Evolutionary conservation across 129 eudicot genomes (phyloP).

Genomic region (Helichrysum umbraculigerum): DNA sequence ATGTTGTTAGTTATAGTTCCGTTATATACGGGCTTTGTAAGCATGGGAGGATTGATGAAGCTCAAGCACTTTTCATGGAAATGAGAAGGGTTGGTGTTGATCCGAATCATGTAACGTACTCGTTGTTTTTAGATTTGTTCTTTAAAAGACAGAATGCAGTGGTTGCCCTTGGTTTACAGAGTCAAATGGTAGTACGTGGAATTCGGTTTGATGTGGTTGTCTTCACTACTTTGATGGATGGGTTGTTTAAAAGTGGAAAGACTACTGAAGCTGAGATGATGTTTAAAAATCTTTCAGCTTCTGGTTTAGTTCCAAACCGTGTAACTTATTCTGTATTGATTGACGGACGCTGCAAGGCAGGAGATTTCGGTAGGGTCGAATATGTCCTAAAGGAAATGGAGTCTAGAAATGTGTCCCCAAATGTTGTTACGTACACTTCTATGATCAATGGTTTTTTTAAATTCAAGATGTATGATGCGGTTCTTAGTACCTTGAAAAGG

Average conservation of each 20-base stretch:
- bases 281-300: conserved; percentile 43
- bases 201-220: conserved; percentile 64
- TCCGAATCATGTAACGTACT: conserved; percentile 77
- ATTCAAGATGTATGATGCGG: conserved; percentile 56
- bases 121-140: conserved; percentile 51
- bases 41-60: conserved; percentile 60
- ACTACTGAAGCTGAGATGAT: conserved; percentile 62
- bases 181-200: conserved; percentile 89
- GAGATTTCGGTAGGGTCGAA: conserved; percentile 57
- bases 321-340: conserved; percentile 72
- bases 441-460: conserved; percentile 64
- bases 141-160: conserved; percentile 40
- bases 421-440: conserved; percentile 71
- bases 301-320: conserved; percentile 51
- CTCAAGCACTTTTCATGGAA: conserved; percentile 53
- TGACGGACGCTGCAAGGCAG: conserved; percentile 66
- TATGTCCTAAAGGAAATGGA: conserved; percentile 68
- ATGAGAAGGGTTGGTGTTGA: conserved; percentile 60
- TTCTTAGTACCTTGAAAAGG: conserved; percentile 39
- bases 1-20: conserved; percentile 65
- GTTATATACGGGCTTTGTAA: conserved; percentile 65
- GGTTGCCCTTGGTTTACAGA: conserved; percentile 51
- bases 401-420: conserved; percentile 50
- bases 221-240: conserved; percentile 72
- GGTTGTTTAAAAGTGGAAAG: conserved; percentile 73